Conservation (phyloP, 2,329 filamentous ascomycete genomes). For the Calonectria ilicicola region DNA sequence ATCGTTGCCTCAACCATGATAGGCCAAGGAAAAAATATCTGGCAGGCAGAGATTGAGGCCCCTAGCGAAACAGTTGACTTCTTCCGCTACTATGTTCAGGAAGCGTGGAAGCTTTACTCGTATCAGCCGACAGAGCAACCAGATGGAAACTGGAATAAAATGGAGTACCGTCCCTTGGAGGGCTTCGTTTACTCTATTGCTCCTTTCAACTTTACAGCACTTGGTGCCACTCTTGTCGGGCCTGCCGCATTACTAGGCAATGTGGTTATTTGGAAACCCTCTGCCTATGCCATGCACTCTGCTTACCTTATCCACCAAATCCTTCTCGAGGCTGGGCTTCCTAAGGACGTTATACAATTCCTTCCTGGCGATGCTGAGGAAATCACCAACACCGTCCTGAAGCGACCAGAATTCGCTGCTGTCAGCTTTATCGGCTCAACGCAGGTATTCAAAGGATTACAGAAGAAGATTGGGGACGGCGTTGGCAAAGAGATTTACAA, state of each 20-base stretch:
- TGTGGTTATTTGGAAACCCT: not conserved
- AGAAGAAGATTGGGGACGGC: not conserved
- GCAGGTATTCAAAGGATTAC: not conserved
- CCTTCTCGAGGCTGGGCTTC: not conserved
- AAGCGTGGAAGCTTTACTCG: not conserved
- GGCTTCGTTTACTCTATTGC: slow-evolving; percentile 94
- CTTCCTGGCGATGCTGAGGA: not conserved
- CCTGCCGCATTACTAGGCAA: not conserved
- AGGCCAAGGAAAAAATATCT: not conserved
- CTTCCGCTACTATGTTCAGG: not conserved
- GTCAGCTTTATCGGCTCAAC: not conserved
- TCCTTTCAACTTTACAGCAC: slow-evolving; percentile 84
- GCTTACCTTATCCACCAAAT: slow-evolving; percentile 1
- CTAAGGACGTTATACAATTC: not conserved
- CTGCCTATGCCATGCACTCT: not conserved
- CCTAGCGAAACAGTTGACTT: not conserved
- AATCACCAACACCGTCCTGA: not conserved
- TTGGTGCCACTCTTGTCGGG: not conserved
- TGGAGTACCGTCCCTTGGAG: slow-evolving; percentile 58
- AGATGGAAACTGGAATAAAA: not conserved
- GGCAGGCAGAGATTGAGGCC: not conserved
- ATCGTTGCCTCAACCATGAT: not conserved
- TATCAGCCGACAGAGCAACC: not conserved
- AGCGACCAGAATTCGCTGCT: not conserved
- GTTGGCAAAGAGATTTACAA: not conserved